A percentile compares a stretch with the other conserved stretches of the same genome.
These are phyloP conservation scores for Fremontodendron californicum DNA, from an alignment of 345 rosid species.

Conservation along the genomic window DNA sequence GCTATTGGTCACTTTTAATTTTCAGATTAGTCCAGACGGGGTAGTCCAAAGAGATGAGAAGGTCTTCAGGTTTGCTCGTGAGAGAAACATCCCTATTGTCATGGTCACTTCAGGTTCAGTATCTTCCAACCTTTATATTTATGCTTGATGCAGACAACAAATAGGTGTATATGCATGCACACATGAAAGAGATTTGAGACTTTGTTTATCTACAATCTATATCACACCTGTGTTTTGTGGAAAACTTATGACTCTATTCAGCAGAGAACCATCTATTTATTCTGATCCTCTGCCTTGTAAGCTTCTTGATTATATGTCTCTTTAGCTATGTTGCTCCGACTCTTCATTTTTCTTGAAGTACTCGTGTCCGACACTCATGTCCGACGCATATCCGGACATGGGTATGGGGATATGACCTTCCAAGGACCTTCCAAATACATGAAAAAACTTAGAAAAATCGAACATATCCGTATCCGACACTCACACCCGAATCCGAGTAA, in stretches of 20 bases:
- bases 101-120: conserved; percentile 89
- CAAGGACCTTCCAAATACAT: no score
- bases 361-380: no score
- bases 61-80: conserved; percentile 75
- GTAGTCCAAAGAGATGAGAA: conserved; percentile 76
- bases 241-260: not conserved
- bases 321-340: no score
- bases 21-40: conserved; percentile 82
- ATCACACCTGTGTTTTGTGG: not conserved
- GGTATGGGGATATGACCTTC: no score
- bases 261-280: not conserved
- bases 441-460: no score
- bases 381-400: no score
- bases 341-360: no score
- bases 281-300: not conserved
- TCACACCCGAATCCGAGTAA: no score
- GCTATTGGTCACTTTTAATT: conserved; percentile 15
- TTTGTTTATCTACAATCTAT: no score
- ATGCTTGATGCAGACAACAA: not conserved
- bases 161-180: not conserved
- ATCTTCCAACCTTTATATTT: not conserved
- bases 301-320: not conserved
- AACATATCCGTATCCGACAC: no score
- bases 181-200: not conserved
- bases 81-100: conserved; percentile 63